Evolutionary conservation across 148 eudicot genomes (phyloP).

Genomic region (Rheum nobile): DNA sequence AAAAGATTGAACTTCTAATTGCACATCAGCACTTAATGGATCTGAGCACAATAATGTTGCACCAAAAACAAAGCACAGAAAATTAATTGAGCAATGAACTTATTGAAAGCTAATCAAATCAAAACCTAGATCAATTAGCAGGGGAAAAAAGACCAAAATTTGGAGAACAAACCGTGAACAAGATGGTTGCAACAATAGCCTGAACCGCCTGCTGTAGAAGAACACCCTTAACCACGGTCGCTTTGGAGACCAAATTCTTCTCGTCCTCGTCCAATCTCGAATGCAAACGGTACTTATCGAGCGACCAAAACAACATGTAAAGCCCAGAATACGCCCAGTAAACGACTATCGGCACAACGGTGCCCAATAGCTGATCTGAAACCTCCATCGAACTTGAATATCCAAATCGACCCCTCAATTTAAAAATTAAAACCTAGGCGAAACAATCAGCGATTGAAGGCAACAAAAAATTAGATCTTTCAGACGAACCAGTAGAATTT

Average conservation of each 20-base stretch:
- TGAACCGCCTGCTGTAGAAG: constrained; percentile 18
- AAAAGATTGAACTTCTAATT: not conserved
- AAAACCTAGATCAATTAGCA: not conserved
- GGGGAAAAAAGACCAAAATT: not conserved
- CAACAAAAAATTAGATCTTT: not conserved
- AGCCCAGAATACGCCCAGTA: constrained; percentile 10
- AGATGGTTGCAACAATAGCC: constrained; percentile 18
- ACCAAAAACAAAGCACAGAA: not conserved
- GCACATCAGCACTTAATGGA: not conserved
- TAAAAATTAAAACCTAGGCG: not conserved
- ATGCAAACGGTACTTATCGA: constrained; percentile 7
- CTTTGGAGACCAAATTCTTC: constrained; percentile 18
- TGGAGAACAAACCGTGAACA: constrained; percentile 11
- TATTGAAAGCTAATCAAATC: not conserved
- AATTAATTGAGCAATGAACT: not conserved
- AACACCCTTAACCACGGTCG: constrained; percentile 15
- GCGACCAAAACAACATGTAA: constrained; percentile 3
- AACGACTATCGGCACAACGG: not conserved
- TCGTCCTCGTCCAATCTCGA: constrained; percentile 13
- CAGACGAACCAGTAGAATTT: not conserved
- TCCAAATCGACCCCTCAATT: not conserved
- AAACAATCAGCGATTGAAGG: not conserved
- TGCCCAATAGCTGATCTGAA: constrained; percentile 5
- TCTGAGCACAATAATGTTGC: not conserved
- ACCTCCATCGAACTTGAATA: not conserved